Evolutionary conservation across 2,329 filamentous ascomycete genomes (phyloP).

Genomic region (Rachicladosporium sp.): DNA sequence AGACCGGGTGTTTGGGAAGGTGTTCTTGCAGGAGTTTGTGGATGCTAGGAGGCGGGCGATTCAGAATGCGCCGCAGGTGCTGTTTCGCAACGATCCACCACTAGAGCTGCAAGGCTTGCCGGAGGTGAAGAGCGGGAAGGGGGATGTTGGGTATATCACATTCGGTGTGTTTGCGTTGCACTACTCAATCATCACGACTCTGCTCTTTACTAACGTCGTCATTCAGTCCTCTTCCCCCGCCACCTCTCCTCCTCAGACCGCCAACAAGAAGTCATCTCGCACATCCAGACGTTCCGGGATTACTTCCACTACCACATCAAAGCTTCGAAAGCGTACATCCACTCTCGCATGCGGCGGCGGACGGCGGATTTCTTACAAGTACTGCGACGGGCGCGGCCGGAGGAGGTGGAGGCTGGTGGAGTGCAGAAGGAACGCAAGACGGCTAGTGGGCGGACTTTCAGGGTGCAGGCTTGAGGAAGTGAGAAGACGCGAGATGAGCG

Average conservation of each 20-base stretch:
- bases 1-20: conserved; percentile 91
- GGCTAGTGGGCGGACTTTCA: conserved; percentile 87
- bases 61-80: conserved; percentile 96
- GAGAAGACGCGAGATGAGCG: too few species aligned
- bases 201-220: too few species aligned
- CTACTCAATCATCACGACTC: too few species aligned
- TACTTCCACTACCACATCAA: conserved; percentile 99
- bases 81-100: conserved; percentile 90
- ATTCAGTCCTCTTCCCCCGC: conserved; percentile 67
- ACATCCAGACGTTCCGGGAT: conserved; percentile 99
- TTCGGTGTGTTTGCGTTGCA: conserved; percentile 46
- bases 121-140: conserved; percentile 65
- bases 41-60: conserved; percentile 89
- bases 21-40: conserved; percentile 97
- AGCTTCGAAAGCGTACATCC: conserved; percentile 97
- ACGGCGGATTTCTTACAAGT: conserved; percentile 98
- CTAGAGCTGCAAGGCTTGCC: conserved; percentile 79
- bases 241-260: conserved; percentile 74
- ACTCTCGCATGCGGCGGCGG: conserved; percentile 93
- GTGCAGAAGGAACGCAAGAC: conserved; percentile 78
- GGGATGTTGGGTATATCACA: conserved; percentile 92
- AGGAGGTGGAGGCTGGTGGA: conserved; percentile 59
- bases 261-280: conserved; percentile 90
- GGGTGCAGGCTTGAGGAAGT: conserved; percentile 37
- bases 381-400: conserved; percentile 86